Base-by-base conservation (phyloP, 1,139 yeast genomes). In the Blastobotrys serpentis region DNA sequence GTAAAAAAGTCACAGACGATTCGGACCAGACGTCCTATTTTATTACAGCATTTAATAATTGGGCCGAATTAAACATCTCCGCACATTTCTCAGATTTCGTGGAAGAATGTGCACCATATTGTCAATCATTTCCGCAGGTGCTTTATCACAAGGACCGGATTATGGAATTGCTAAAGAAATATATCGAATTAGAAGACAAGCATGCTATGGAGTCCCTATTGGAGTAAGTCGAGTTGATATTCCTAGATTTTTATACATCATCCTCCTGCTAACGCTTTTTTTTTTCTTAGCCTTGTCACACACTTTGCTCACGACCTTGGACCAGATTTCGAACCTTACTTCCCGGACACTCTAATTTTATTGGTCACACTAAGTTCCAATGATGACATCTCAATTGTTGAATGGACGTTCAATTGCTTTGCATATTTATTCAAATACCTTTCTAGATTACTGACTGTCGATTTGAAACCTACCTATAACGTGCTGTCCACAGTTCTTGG, bases 301-400 rank as follows among this genome's bases (percentile, higher is more conserved):
- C 95, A 89, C 63, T 85, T 94, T 59, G 83, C 90, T 41, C 97
- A 88, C 60, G 98, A 92, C 70, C 71, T 92, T 55, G 98, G 98
- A 4, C 84, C 92, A 1, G 98, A 92, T 59, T 92, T 89, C 61
- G 76, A 88, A 72, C 78, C 79, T 2, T 88, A 73, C 60, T 89
- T 87, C 60, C 69, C 72, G 1, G 63, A 68, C 23, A 69, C 88
- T 0, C 68, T 92, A 44, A 57, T 65, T 1, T 60, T 78, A 25
- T 72, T 92, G 42, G 77, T 77, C 2, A 65, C 71, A 0, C 65
- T 86, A 14, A 29, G 86, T 2, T 56, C 76, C 4, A 71, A 70
- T 25, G 75, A 87, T 13, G 59, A 62, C 36, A 55, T 70, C 22
- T 85, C 84, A 49, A 77, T 83, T 0, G 74, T 92, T 42, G 96